phyloP scores from a whole-genome alignment of 169 alveolate genomes.

The Toxoplasma gondii region DNA sequence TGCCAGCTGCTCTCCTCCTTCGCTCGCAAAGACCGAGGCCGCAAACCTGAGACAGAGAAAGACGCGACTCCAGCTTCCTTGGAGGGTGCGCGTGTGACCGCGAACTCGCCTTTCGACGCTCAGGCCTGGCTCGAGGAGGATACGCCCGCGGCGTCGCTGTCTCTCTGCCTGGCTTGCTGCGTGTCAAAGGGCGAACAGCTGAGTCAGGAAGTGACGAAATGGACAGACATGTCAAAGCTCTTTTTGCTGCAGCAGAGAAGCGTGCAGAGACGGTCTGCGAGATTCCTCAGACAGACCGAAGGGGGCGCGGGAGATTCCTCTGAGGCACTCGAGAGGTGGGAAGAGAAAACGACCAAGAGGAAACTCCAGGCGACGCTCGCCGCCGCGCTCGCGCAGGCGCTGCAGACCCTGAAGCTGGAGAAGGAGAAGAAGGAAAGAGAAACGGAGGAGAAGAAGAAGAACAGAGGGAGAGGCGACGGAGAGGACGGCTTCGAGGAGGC shows the following conservation, averaged over 20 bases:
- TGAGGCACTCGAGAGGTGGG: constrained; percentile 21
- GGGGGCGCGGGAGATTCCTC: background rate
- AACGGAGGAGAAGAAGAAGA: background rate
- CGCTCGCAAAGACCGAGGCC: too few relatives aligned
- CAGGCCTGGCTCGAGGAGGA: background rate
- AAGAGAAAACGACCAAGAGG: background rate
- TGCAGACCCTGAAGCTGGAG: background rate
- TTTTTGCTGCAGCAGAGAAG: background rate
- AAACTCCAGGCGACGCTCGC: background rate
- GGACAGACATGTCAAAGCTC: background rate
- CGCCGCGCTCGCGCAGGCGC: background rate
- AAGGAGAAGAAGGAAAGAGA: background rate
- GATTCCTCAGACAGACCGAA: background rate
- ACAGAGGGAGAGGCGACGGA: background rate
- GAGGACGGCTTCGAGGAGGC: background rate
- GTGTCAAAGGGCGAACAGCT: background rate
- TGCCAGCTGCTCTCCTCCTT: too few relatives aligned
- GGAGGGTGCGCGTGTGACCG: too few relatives aligned
- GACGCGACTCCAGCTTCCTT: too few relatives aligned
- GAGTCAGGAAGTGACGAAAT: background rate
- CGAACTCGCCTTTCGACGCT: too few relatives aligned
- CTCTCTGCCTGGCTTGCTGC: background rate
- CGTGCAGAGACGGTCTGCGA: background rate
- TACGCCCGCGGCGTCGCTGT: background rate
- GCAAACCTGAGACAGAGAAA: too few relatives aligned